Percentiles rank a stretch among this genome's conserved stretches.
Conservation (phyloP, 768 basidiomycete species). For the Lactifluus echinatus region DNA sequence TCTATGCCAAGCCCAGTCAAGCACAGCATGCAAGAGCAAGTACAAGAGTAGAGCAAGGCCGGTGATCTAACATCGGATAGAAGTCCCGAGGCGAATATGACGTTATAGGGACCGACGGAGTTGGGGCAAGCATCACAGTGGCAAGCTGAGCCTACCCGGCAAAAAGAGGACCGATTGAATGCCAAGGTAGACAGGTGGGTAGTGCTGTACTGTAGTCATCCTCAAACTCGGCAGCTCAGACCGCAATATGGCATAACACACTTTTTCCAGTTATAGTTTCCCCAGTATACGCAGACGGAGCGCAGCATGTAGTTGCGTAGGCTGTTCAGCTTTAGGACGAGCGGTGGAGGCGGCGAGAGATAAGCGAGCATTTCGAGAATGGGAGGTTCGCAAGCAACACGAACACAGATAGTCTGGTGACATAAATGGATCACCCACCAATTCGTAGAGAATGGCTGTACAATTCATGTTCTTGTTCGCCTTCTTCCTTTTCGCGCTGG, state of each 20-base stretch:
- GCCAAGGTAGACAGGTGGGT: not conserved
- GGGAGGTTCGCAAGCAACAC: constrained; percentile 40
- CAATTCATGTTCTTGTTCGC: constrained; percentile 76
- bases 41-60: no score
- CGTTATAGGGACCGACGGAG: no score
- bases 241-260: constrained; percentile 76
- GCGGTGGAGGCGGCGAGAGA: constrained; percentile 58
- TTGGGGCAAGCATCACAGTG: no score
- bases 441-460: constrained; percentile 76
- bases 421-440: constrained; percentile 39
- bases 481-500: constrained; percentile 60
- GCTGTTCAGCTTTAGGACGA: constrained; percentile 48
- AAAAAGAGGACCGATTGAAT: not conserved
- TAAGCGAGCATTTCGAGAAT: constrained; percentile 53
- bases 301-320: constrained; percentile 67
- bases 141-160: no score
- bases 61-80: not conserved
- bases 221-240: constrained; percentile 56
- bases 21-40: not conserved
- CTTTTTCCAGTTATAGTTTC: constrained; percentile 65
- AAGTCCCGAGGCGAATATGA: not conserved
- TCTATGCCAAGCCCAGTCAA: not conserved
- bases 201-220: not conserved
- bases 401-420: not conserved
- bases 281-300: constrained; percentile 84